phyloP scores from a whole-genome alignment of 1,284 basidiomycete genomes.

The Ceratobasidium sp. region DNA sequence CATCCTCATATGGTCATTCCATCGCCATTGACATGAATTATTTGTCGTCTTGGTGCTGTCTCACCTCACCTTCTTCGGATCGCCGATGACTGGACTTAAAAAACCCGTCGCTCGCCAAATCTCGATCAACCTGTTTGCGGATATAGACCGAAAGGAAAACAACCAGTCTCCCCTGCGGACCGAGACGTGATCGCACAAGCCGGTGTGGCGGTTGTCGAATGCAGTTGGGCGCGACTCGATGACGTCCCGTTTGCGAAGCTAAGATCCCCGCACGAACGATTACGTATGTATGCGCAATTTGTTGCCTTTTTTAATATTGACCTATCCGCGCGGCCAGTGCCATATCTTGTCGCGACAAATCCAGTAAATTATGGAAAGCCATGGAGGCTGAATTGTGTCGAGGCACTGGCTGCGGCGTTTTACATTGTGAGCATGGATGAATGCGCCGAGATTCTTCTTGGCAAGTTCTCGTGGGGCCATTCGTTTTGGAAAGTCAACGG shows the following conservation, averaged over 20 bases:
- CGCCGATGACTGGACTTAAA: not conserved
- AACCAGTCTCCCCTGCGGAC: constrained; percentile 84
- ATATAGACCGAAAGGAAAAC: constrained; percentile 84
- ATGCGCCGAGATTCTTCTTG: constrained; percentile 78
- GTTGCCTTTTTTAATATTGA: not conserved
- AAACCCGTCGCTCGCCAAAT: constrained; percentile 3
- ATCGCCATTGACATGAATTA: not conserved
- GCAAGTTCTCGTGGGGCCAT: constrained; percentile 86
- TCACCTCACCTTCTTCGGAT: constrained; percentile 1
- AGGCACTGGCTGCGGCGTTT: constrained; percentile 91
- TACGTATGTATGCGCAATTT: constrained; percentile 64
- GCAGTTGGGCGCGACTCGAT: constrained; percentile 94
- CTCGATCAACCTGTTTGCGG: not conserved
- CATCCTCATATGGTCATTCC: constrained; percentile 7
- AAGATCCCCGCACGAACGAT: constrained; percentile 87
- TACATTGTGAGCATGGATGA: constrained; percentile 86
- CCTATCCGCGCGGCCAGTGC: constrained; percentile 61
- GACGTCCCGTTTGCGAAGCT: constrained; percentile 96
- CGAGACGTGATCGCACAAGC: constrained; percentile 75
- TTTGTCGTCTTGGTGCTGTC: constrained; percentile 2
- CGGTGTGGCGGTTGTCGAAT: constrained; percentile 95
- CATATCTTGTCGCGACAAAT: constrained; percentile 91
- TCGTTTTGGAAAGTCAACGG: constrained; percentile 86
- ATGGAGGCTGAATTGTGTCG: constrained; percentile 89
- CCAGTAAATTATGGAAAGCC: constrained; percentile 96